Evolutionary conservation across 1,284 basidiomycete species (phyloP).

Genomic region (Malassezia psittaci): DNA sequence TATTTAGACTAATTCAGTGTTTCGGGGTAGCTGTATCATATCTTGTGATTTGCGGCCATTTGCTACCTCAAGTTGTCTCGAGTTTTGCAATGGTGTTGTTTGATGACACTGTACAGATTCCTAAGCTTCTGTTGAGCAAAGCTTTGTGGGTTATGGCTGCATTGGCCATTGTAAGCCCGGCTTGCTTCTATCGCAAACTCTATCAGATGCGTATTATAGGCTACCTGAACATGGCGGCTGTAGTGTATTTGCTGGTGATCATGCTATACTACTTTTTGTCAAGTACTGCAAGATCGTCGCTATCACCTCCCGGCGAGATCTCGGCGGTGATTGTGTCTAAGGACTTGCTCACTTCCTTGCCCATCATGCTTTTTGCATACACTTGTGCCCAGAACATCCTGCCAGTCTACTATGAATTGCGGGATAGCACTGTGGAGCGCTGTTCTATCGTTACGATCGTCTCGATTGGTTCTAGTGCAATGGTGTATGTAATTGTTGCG

Average conservation of each 20-base stretch:
- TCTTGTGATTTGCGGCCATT: conserved; percentile 48
- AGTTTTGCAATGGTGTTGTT: conserved; percentile 55
- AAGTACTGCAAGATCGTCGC: conserved; percentile 19
- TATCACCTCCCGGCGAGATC: conserved; percentile 31
- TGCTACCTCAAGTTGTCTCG: conserved; percentile 84
- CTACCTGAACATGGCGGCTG: conserved; percentile 74
- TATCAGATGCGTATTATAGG: conserved; percentile 64
- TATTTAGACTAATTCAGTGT: conserved; percentile 21
- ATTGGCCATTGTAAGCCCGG: conserved; percentile 67
- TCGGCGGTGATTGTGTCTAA: conserved; percentile 49
- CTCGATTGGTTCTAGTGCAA: conserved; percentile 60
- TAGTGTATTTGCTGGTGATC: conserved; percentile 51
- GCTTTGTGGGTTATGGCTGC: conserved; percentile 63
- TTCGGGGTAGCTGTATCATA: conserved; percentile 81
- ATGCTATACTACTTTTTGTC: conserved; percentile 34
- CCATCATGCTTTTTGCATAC: conserved; percentile 81
- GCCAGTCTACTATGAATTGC: conserved; percentile 85
- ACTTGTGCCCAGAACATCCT: conserved; percentile 42
- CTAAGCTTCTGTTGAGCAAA: conserved; percentile 47
- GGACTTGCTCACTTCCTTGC: conserved; percentile 66
- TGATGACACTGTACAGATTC: conserved; percentile 24
- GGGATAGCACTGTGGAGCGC: conserved; percentile 64
- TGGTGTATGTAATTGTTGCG: conserved; percentile 42
- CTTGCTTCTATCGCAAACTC: conserved; percentile 70
- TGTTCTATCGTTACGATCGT: conserved; percentile 79